phyloP scores from a whole-genome alignment of 1,284 basidiomycete genomes.

The Kalmanozyma brasiliensis region DNA sequence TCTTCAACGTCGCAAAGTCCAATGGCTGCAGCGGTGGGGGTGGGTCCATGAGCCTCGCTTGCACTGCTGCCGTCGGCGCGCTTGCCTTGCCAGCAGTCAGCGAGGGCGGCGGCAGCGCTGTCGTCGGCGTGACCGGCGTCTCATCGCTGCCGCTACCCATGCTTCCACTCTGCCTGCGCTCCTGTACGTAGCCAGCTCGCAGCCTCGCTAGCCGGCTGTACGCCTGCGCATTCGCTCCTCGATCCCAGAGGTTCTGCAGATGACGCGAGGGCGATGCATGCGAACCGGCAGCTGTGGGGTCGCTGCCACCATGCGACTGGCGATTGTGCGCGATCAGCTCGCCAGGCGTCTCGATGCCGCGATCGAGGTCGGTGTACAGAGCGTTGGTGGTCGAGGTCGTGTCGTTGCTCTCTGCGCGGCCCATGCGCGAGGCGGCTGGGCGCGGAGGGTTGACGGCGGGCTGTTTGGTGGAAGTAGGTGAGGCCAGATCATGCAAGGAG shows the following conservation, averaged over 20 bases:
- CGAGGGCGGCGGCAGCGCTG: too few species aligned
- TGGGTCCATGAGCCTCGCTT: background rate
- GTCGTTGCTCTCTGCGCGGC: conserved; percentile 15
- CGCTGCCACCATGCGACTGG: conserved; percentile 48
- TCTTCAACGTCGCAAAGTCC: conserved; percentile 76
- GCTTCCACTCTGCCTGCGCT: conserved; percentile 1
- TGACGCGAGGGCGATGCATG: conserved; percentile 13
- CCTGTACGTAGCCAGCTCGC: conserved; percentile 25
- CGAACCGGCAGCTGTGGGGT: conserved; percentile 33
- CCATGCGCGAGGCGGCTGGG: conserved; percentile 9
- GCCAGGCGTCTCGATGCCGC: background rate
- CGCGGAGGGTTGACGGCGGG: background rate
- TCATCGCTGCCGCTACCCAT: conserved; percentile 4
- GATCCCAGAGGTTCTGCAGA: conserved; percentile 35
- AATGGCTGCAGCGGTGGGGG: conserved; percentile 74
- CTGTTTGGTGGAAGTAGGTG: background rate
- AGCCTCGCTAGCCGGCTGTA: conserved; percentile 25
- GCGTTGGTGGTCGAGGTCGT: background rate
- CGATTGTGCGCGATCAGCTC: conserved; percentile 38
- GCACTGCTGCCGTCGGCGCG: background rate
- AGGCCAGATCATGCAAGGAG: conserved; percentile 17
- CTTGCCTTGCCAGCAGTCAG: too few species aligned
- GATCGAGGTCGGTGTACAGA: conserved; percentile 1
- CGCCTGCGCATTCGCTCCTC: conserved; percentile 21
- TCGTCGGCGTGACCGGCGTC: background rate